These are phyloP conservation scores for Jamesozyma spencerorum DNA, from an alignment of 805 yeast species.

Conservation along the genomic window DNA sequence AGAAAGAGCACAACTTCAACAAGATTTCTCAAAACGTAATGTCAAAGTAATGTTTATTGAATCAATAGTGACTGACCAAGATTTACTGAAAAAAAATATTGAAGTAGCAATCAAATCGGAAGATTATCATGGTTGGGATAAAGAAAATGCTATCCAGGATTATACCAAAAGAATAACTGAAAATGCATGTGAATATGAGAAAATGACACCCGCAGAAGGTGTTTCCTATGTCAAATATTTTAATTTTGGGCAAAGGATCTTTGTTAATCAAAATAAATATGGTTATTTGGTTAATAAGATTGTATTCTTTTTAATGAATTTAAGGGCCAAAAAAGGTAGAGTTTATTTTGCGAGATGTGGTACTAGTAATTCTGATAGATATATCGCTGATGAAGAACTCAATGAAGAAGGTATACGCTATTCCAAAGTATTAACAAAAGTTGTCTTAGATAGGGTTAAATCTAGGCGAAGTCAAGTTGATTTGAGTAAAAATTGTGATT, in stretches of 20 bases:
- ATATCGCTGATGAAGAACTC: slow-evolving; percentile 71
- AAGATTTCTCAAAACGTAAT: slow-evolving; percentile 43
- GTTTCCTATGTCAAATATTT: slow-evolving; percentile 75
- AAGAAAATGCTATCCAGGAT: slow-evolving; percentile 63
- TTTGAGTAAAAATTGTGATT: neutral
- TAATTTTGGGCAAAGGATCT: slow-evolving; percentile 81
- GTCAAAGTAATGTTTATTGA: slow-evolving; percentile 84
- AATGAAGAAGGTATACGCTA: slow-evolving; percentile 64
- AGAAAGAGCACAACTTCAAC: slow-evolving; percentile 52
- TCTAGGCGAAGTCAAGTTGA: slow-evolving; percentile 13
- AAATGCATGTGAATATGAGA: slow-evolving; percentile 64
- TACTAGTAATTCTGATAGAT: slow-evolving; percentile 39
- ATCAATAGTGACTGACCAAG: slow-evolving; percentile 66
- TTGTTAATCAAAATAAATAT: slow-evolving; percentile 68
- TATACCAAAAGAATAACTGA: slow-evolving; percentile 62
- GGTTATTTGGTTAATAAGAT: slow-evolving; percentile 89
- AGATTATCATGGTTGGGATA: slow-evolving; percentile 73
- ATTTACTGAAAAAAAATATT: slow-evolving; percentile 63
- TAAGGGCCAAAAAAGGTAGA: slow-evolving; percentile 77
- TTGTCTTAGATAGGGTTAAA: slow-evolving; percentile 37
- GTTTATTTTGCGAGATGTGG: slow-evolving; percentile 89
- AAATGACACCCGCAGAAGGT: slow-evolving; percentile 47
- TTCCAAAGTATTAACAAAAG: slow-evolving; percentile 52
- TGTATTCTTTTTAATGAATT: slow-evolving; percentile 84
- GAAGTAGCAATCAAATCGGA: slow-evolving; percentile 81